Base-by-base conservation (phyloP, 1,284 basidiomycete genomes). In the Malassezia dermatis region DNA sequence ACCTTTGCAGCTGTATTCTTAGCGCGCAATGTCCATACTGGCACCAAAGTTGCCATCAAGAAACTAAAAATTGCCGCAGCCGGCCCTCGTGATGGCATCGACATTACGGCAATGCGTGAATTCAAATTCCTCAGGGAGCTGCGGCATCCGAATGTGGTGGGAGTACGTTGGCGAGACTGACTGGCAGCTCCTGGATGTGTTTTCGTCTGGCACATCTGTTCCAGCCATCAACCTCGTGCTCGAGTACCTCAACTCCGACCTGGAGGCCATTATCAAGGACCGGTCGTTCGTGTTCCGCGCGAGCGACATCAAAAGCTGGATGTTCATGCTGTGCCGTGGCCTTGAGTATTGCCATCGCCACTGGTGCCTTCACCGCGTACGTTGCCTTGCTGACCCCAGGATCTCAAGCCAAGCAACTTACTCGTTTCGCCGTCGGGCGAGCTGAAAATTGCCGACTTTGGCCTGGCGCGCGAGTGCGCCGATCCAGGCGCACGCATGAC, bases 371-470 rank as follows among this genome's bases (percentile, higher is more conserved):
- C 94, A 99, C 77, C 83, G 94, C 52, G 91, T 94, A 67, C 23
- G 40, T 32, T 5, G 8, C 3, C 28, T n/a, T 12, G n/a, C 30
- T 30, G n/a, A 21, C 26, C 12, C 15, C 57, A 63, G 60, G 94
- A 99, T 80, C 77, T 99, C 65, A 98, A 99, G 76, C 93, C 94
- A 3, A 98, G 96, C 78, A 99, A 99, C 78, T 81, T 99, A 79
- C 83, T 99, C 64, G 88, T 98, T 53, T 83, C 89, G 0, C 83
- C 86, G 0, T 81, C 87, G 47, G 94, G 94, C 0, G 84, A 89
- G 54, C 84, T 98, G 60, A 99, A 98, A 77, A 83, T 99, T 60
- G 94, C 94, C 23, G 94, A 99, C 83, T 99, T 99, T 75, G 94
- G 94, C 82, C 82, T 99, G 8, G 94, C 94, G 23, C 80, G 94